Evolutionary conservation across 1,284 basidiomycete genomes (phyloP).

Genomic region (Fomitopsis palustris): DNA sequence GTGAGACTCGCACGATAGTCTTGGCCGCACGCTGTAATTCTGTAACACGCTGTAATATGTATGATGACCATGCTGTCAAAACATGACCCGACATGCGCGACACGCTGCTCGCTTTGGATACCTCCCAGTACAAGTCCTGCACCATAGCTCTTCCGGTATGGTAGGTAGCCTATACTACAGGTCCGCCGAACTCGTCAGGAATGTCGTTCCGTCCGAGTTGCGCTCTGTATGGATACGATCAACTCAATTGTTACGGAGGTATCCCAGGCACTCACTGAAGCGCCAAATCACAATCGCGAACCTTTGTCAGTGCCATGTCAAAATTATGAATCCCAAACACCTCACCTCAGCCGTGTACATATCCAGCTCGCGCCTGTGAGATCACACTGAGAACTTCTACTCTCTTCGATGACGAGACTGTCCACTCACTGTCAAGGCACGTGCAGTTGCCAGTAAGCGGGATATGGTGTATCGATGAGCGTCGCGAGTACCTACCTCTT

Average conservation of each 20-base stretch:
- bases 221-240: background rate
- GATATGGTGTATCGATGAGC: background rate
- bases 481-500: background rate
- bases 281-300: background rate
- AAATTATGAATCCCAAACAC: background rate
- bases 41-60: too few species aligned
- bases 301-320: background rate
- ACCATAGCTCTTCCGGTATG: background rate
- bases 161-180: background rate
- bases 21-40: too few species aligned
- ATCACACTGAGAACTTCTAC: background rate
- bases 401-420: background rate
- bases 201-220: constrained; percentile 2
- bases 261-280: background rate
- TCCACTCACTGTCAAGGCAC: background rate
- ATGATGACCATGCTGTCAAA: too few species aligned
- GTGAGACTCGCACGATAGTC: too few species aligned
- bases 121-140: background rate
- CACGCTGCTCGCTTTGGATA: too few species aligned
- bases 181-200: constrained; percentile 7
- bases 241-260: background rate
- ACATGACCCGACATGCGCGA: too few species aligned
- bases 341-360: background rate
- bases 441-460: too few species aligned
- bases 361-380: background rate